Conservation (phyloP, 1,139 yeast genomes). For the Wickerhamomyces sp. region DNA sequence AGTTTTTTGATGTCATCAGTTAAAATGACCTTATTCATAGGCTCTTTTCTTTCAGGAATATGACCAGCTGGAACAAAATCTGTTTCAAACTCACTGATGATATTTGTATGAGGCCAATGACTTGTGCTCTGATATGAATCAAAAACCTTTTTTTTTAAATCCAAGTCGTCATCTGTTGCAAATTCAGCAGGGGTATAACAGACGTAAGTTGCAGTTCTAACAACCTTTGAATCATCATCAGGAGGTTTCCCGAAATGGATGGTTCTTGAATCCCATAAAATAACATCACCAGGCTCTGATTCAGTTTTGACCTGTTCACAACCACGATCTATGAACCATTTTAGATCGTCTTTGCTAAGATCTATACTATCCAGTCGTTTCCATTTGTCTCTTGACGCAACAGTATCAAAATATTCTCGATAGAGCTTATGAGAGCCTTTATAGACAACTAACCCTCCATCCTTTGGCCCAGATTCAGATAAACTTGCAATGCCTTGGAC, state of each 20-base stretch:
- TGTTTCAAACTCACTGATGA: constrained; percentile 9
- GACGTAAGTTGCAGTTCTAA: constrained; percentile 22
- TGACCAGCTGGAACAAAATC: constrained; percentile 9
- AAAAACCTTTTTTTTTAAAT: constrained; percentile 14
- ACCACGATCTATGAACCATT: constrained; percentile 20
- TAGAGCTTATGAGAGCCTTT: constrained; percentile 12
- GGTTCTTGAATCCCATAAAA: constrained; percentile 28
- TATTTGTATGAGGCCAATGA: constrained; percentile 25
- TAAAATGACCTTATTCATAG: constrained; percentile 8
- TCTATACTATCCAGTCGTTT: constrained; percentile 9
- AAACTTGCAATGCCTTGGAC: constrained; percentile 10
- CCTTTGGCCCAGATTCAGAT: constrained; percentile 10
- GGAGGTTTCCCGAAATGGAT: constrained; percentile 22
- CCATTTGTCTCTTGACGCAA: constrained; percentile 12
- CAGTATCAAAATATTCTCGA: constrained; percentile 18
- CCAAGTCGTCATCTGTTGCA: constrained; percentile 21
- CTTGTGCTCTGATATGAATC: constrained; percentile 18
- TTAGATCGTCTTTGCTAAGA: constrained; percentile 13
- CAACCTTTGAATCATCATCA: constrained; percentile 13
- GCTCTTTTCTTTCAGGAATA: constrained; percentile 9
- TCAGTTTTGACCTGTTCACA: constrained; percentile 20
- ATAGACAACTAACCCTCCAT: constrained; percentile 13
- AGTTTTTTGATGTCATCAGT: not conserved
- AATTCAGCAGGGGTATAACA: constrained; percentile 22
- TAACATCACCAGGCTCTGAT: constrained; percentile 26